These are phyloP conservation scores for Adiantum capillusveneris DNA, from an alignment of 75 land plant species.

Conservation along the genomic window DNA sequence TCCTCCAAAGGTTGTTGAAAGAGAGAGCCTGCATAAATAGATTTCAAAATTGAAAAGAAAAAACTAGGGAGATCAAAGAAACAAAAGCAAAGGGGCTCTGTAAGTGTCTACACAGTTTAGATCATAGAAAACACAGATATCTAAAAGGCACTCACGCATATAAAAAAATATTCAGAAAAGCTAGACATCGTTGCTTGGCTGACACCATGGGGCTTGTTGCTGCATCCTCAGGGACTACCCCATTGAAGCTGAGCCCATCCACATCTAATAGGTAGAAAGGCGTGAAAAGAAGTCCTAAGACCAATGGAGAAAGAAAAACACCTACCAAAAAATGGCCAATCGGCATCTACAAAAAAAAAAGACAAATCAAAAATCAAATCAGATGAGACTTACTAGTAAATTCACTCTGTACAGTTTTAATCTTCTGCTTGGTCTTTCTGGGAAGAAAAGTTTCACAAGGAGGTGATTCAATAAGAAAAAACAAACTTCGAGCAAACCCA, in stretches of 20 bases:
- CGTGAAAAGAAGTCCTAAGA: constrained; percentile 32
- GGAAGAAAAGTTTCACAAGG: too few relatives aligned
- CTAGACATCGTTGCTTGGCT: constrained; percentile 22
- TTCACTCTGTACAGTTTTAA: too few relatives aligned
- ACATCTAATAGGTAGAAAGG: constrained; percentile 35
- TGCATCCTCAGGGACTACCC: constrained; percentile 15
- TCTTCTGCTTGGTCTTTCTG: too few relatives aligned
- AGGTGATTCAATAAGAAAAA: too few relatives aligned
- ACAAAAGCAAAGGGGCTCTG: not conserved
- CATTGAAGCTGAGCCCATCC: constrained; percentile 36
- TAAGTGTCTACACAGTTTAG: too few relatives aligned
- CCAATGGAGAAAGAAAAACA: constrained; percentile 42
- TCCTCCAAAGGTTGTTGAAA: constrained; percentile 50
- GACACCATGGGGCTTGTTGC: constrained; percentile 15
- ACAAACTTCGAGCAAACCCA: too few relatives aligned
- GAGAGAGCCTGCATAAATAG: constrained; percentile 26
- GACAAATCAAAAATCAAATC: not conserved
- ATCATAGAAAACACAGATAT: too few relatives aligned
- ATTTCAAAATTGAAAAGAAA: too few relatives aligned
- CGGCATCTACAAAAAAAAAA: constrained; percentile 26
- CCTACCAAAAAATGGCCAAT: constrained; percentile 36
- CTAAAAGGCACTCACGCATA: constrained; percentile 41
- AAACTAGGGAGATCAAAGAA: not conserved
- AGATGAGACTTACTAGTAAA: too few relatives aligned
- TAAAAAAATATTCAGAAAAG: constrained; percentile 39